phyloP scores from a whole-genome alignment of 331 rosid species.

The Quercus phellos region DNA sequence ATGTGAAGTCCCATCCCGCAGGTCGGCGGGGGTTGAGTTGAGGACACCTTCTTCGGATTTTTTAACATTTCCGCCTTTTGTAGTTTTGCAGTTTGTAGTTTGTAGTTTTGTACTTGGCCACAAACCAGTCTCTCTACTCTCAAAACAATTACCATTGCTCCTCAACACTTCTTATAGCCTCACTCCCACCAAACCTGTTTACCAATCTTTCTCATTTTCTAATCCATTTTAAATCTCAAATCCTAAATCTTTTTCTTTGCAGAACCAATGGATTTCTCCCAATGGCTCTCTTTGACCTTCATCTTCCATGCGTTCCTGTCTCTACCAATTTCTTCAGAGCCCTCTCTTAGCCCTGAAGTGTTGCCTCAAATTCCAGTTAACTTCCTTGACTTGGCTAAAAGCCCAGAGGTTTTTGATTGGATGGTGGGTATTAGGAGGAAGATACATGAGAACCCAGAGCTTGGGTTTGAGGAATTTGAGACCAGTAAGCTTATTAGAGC shows the following conservation, averaged over 20 bases:
- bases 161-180: neutral
- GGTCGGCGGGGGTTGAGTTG: too few relatives aligned
- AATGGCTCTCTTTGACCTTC: slow-evolving; percentile 9
- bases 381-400: slow-evolving; percentile 34
- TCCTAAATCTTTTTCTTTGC: neutral
- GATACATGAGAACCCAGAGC: slow-evolving; percentile 67
- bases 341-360: slow-evolving; percentile 9
- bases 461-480: slow-evolving; percentile 56
- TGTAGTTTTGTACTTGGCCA: too few relatives aligned
- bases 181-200: neutral
- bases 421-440: slow-evolving; percentile 56
- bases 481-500: slow-evolving; percentile 60
- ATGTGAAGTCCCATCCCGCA: too few relatives aligned
- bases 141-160: too few relatives aligned
- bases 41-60: neutral
- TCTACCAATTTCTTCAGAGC: slow-evolving; percentile 8
- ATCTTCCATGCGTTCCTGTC: neutral
- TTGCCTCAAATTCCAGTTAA: slow-evolving; percentile 22
- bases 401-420: slow-evolving; percentile 42
- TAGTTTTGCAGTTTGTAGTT: too few relatives aligned
- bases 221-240: too few relatives aligned
- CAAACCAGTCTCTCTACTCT: too few relatives aligned
- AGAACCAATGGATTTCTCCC: slow-evolving; percentile 8
- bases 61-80: neutral
- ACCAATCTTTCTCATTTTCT: neutral